Evolutionary conservation across 805 yeast species (phyloP).

Genomic region (Maudiozyma bulderi): DNA sequence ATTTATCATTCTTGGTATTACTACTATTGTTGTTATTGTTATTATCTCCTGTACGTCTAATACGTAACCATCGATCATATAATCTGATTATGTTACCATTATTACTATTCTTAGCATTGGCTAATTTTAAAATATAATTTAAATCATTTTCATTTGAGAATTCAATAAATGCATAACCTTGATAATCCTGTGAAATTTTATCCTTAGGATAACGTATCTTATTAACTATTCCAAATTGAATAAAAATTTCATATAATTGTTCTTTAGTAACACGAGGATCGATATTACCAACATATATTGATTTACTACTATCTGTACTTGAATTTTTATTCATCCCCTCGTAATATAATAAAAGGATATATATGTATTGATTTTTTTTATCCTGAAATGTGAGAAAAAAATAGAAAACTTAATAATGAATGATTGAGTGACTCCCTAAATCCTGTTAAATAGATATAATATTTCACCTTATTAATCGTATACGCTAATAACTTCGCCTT

Average conservation of each 20-base stretch:
- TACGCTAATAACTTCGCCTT: too few species aligned
- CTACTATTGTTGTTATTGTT: slow-evolving; percentile 11
- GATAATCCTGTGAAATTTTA: slow-evolving; percentile 56
- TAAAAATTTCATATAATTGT: slow-evolving; percentile 67
- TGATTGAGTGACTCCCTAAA: too few species aligned
- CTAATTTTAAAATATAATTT: slow-evolving; percentile 52
- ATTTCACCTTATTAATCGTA: too few species aligned
- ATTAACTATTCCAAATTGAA: slow-evolving; percentile 75
- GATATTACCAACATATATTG: slow-evolving; percentile 74
- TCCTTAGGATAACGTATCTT: slow-evolving; percentile 73
- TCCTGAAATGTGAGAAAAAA: too few species aligned
- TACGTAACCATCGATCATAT: slow-evolving; percentile 50
- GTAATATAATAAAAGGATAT: too few species aligned
- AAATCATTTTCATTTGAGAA: slow-evolving; percentile 52
- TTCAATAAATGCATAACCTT: slow-evolving; percentile 85
- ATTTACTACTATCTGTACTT: slow-evolving; percentile 10
- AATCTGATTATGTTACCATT: slow-evolving; percentile 30
- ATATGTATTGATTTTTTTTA: too few species aligned
- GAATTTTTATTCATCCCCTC: too few species aligned
- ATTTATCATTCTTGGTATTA: slow-evolving; percentile 10
- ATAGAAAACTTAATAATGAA: too few species aligned
- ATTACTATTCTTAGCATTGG: slow-evolving; percentile 44
- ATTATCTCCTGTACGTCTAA: slow-evolving; percentile 26
- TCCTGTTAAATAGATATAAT: too few species aligned
- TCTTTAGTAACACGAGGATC: slow-evolving; percentile 66